phyloP scores from a whole-genome alignment of 2,329 filamentous ascomycete species.

The Didymella keratinophila region DNA sequence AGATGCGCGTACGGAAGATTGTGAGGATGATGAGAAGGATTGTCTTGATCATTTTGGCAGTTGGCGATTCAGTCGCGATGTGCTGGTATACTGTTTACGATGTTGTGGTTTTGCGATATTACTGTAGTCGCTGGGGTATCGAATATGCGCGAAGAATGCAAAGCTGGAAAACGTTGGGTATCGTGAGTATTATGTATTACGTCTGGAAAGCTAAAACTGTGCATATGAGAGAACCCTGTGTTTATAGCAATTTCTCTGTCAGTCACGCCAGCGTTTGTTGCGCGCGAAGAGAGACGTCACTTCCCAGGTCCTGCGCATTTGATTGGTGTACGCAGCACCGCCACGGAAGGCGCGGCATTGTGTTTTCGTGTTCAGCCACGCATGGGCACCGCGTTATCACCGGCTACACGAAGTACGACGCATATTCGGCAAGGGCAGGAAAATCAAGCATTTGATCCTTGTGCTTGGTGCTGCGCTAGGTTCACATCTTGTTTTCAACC shows the following conservation, averaged over 20 bases:
- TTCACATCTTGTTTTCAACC: neutral
- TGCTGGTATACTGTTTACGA: neutral
- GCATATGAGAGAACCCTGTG: conserved; percentile 8
- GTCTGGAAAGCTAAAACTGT: neutral
- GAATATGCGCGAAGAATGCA: conserved; percentile 9
- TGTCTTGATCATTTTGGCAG: conserved; percentile 34
- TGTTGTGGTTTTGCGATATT: neutral
- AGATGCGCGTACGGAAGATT: conserved; percentile 50
- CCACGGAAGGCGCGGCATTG: conserved; percentile 14
- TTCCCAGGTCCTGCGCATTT: conserved; percentile 1
- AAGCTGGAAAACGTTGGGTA: neutral
- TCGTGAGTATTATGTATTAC: neutral
- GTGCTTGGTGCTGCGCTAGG: neutral
- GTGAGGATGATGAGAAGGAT: conserved; percentile 56
- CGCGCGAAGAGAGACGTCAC: conserved; percentile 19
- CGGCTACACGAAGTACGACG: neutral
- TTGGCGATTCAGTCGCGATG: neutral
- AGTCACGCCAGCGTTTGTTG: conserved; percentile 17
- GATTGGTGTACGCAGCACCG: conserved; percentile 7
- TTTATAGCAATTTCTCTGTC: conserved; percentile 13
- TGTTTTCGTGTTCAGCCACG: neutral
- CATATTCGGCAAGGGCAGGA: neutral
- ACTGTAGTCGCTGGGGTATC: neutral
- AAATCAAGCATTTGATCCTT: neutral
- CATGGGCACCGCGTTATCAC: conserved; percentile 5